Evolutionary conservation across 2,329 filamentous ascomycete species (phyloP).

Genomic region (Fusarium tupiense): DNA sequence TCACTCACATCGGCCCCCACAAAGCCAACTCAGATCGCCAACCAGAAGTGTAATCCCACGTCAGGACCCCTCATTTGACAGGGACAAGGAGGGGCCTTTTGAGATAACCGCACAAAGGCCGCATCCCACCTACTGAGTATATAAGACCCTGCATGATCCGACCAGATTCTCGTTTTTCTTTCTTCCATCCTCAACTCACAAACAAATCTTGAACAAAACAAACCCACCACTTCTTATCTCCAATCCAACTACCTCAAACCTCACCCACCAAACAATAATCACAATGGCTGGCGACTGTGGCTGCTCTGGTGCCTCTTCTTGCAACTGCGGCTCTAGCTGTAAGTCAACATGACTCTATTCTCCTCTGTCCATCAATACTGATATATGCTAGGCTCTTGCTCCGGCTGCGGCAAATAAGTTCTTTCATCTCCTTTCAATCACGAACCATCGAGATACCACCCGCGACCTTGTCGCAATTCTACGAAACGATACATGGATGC

Average conservation of each 20-base stretch:
- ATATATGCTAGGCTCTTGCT: conserved; percentile 45
- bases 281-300: conserved; percentile 52
- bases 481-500: conserved; percentile 17
- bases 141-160: conserved; percentile 39
- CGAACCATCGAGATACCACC: conserved; percentile 24
- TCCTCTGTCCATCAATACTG: neutral
- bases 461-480: conserved; percentile 31
- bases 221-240: neutral
- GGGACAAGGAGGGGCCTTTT: conserved; percentile 26
- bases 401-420: conserved; percentile 44
- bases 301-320: conserved; percentile 49
- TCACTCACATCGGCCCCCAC: conserved; percentile 38
- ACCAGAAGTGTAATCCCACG: conserved; percentile 6
- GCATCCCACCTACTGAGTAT: conserved; percentile 32
- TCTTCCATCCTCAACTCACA: conserved; percentile 8
- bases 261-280: conserved; percentile 32
- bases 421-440: neutral
- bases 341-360: conserved; percentile 21
- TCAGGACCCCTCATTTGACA: conserved; percentile 25
- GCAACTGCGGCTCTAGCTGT: conserved; percentile 52
- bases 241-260: neutral
- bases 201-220: conserved; percentile 2
- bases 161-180: neutral
- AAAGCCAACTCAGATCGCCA: conserved; percentile 25
- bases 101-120: conserved; percentile 32